Conservation (phyloP, 1,284 basidiomycete species). For the Ceratobasidium papillatum region DNA sequence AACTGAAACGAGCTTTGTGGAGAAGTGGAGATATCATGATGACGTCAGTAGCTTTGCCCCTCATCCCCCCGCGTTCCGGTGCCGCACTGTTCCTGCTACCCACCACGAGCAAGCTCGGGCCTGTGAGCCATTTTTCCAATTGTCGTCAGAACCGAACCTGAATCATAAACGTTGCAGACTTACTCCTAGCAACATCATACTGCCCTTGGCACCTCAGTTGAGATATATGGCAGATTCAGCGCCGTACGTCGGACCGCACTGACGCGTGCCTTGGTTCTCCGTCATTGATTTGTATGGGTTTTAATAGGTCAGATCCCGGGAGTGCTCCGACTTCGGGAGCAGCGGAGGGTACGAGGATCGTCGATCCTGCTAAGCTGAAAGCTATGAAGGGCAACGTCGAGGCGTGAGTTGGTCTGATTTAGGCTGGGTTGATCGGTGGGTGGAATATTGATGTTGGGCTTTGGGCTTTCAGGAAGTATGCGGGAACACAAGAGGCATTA, state of each 20-base stretch:
- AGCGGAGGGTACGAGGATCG: background rate
- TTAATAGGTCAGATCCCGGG: slow-evolving; percentile 6
- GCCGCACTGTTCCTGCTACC: background rate
- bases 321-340: slow-evolving; percentile 2
- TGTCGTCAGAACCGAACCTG: background rate
- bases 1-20: background rate
- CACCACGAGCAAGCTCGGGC: background rate
- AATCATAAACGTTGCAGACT: background rate
- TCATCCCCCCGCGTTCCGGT: background rate
- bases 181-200: background rate
- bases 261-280: background rate
- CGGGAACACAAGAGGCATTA: slow-evolving; percentile 23
- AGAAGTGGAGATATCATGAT: background rate
- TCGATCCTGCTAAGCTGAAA: slow-evolving; percentile 28
- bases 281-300: background rate
- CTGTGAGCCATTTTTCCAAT: slow-evolving; percentile 1
- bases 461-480: slow-evolving; percentile 16
- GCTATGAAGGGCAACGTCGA: slow-evolving; percentile 19
- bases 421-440: background rate
- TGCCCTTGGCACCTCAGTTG: slow-evolving; percentile 1
- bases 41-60: slow-evolving; percentile 5
- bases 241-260: slow-evolving; percentile 9
- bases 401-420: slow-evolving; percentile 1
- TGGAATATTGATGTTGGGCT: background rate
- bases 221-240: slow-evolving; percentile 27